A percentile compares a stretch with the other conserved stretches of the same genome.
Evolutionary conservation across 257 asterid genomes (phyloP).

Genomic region (Avicennia marina): DNA sequence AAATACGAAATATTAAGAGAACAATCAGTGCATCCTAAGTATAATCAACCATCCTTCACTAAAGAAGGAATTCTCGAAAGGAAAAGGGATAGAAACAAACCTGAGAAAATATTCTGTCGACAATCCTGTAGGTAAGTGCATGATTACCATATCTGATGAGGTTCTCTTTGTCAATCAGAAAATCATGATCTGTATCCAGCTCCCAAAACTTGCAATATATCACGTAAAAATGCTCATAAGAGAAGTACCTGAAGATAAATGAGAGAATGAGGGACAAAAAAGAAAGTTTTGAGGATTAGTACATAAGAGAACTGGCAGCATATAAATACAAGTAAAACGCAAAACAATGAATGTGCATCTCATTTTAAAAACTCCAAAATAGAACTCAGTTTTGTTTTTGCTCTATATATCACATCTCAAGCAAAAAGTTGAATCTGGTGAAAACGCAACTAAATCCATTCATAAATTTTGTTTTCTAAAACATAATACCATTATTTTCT

Average conservation of each 20-base stretch:
- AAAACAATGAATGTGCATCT: too few species aligned
- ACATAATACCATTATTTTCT: too few species aligned
- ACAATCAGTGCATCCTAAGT: slow-evolving; percentile 6
- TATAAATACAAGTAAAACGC: not conserved
- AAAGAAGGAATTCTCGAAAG: not conserved
- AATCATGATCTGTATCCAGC: slow-evolving; percentile 96
- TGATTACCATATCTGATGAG: slow-evolving; percentile 98
- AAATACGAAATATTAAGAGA: slow-evolving; percentile 22
- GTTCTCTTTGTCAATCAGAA: slow-evolving; percentile 90
- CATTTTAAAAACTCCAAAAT: too few species aligned
- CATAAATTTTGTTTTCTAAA: too few species aligned
- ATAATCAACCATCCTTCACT: not conserved
- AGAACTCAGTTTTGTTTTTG: too few species aligned
- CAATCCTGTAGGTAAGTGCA: slow-evolving; percentile 97
- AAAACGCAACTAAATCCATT: too few species aligned
- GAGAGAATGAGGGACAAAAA: slow-evolving; percentile 17
- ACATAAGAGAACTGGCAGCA: not conserved
- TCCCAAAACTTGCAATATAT: slow-evolving; percentile 99
- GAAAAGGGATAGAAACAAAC: slow-evolving; percentile 28
- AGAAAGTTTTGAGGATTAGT: slow-evolving; percentile 12
- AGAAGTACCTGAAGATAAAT: slow-evolving; percentile 75
- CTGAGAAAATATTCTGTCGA: slow-evolving; percentile 97
- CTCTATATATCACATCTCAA: too few species aligned
- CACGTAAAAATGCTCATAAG: slow-evolving; percentile 95
- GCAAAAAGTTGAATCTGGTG: too few species aligned